phyloP scores from a whole-genome alignment of 306 rosid species.

The Trifolium repens region DNA sequence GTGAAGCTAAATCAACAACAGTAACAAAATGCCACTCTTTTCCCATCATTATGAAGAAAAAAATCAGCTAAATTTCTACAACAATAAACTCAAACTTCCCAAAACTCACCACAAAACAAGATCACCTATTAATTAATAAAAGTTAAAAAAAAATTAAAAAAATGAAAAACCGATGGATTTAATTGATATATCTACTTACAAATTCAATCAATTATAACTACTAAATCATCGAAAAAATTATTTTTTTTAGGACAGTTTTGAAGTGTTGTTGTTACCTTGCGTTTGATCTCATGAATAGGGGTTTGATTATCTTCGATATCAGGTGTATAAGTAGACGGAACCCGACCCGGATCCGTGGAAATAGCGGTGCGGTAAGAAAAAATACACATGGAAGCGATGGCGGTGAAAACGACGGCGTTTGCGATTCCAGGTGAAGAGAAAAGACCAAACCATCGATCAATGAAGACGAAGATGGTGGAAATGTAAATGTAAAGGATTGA shows the following conservation, averaged over 20 bases:
- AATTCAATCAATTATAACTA: background rate
- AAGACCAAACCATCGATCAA: conserved; percentile 90
- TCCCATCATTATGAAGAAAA: conserved; percentile 29
- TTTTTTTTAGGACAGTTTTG: no score
- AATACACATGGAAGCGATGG: conserved; percentile 59
- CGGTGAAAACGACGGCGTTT: conserved; percentile 83
- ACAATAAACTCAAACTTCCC: conserved; percentile 14
- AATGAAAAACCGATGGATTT: background rate
- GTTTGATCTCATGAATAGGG: conserved; percentile 94
- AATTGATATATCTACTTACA: background rate
- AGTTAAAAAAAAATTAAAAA: background rate
- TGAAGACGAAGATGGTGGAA: conserved; percentile 78
- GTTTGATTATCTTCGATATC: conserved; percentile 70
- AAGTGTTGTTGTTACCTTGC: conserved; percentile 58
- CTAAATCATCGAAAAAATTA: background rate
- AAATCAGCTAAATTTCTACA: conserved; percentile 32
- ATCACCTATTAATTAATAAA: background rate
- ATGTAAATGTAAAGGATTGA: conserved; percentile 68
- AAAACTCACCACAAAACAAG: conserved; percentile 21
- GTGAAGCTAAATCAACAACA: conserved; percentile 9
- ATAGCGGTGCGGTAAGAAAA: conserved; percentile 62
- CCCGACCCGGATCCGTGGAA: conserved; percentile 84
- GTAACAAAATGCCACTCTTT: background rate
- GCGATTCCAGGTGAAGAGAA: conserved; percentile 85
- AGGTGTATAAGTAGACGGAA: conserved; percentile 75